Conservation (phyloP, 139 green algal species). For the Closterium sp. region DNA sequence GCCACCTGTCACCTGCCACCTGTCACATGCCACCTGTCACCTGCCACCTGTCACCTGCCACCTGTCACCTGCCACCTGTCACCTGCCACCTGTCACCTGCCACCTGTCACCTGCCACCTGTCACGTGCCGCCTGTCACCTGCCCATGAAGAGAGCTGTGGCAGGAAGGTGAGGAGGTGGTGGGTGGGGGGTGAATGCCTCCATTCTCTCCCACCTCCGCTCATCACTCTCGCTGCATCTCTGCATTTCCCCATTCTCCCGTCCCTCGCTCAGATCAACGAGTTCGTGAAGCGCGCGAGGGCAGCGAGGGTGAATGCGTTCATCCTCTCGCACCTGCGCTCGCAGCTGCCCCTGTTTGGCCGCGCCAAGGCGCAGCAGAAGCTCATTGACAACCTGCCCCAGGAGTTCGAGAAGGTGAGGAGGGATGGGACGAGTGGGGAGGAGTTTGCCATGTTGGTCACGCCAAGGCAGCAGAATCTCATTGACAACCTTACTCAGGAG, state of each 20-base stretch:
- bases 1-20: too few species aligned
- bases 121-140: background rate
- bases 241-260: background rate
- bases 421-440: too few species aligned
- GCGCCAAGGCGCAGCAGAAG: constrained; percentile 72
- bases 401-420: constrained; percentile 72
- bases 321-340: constrained; percentile 81
- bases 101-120: too few species aligned
- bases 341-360: constrained; percentile 90
- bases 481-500: constrained; percentile 63
- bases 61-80: too few species aligned
- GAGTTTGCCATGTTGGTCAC: constrained; percentile 71
- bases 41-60: too few species aligned
- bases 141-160: background rate
- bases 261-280: constrained; percentile 79
- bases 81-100: background rate
- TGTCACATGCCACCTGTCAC: too few species aligned
- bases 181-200: background rate
- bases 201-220: background rate
- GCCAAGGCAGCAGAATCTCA: constrained; percentile 73
- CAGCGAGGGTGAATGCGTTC: constrained; percentile 87
- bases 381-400: constrained; percentile 64
- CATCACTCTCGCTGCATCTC: background rate
- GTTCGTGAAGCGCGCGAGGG: constrained; percentile 94
- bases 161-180: too few species aligned